A percentile compares a stretch with the other conserved stretches of the same genome.
These are phyloP conservation scores for Aspergillus affinis DNA, from an alignment of 495 filamentous ascomycete genomes.

Conservation along the genomic window DNA sequence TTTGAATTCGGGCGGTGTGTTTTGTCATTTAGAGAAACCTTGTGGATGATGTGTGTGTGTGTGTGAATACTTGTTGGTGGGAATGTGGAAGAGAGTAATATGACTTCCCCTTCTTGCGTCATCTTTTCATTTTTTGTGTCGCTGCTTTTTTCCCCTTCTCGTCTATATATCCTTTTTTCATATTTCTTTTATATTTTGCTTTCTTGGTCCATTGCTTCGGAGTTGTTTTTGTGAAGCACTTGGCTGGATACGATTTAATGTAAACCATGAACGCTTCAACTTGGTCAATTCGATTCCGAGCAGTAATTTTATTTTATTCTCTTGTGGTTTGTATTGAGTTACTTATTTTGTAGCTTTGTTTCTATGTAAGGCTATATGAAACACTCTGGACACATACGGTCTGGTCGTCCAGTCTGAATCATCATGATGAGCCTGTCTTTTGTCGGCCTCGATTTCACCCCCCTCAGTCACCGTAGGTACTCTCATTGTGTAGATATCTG, in stretches of 20 bases:
- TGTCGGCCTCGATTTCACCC: too few species aligned
- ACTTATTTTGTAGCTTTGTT: too few species aligned
- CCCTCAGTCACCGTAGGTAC: too few species aligned
- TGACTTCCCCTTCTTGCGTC: conserved; percentile 32
- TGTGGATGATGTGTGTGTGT: conserved; percentile 5
- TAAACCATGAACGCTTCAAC: conserved; percentile 48
- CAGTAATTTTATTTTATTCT: conserved; percentile 23
- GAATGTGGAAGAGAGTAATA: conserved; percentile 28
- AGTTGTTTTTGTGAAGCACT: conserved; percentile 41
- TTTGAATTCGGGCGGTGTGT: conserved; percentile 3
- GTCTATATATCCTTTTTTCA: conserved; percentile 31
- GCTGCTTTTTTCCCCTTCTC: conserved; percentile 29
- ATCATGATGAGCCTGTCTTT: too few species aligned
- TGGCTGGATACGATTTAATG: conserved; percentile 49
- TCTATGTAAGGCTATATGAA: too few species aligned
- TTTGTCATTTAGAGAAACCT: conserved; percentile 23
- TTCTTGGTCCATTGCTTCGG: conserved; percentile 43
- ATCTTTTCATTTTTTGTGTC: conserved; percentile 21
- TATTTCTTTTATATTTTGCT: conserved; percentile 30
- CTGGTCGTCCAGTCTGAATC: too few species aligned
- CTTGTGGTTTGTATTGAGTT: conserved; percentile 25
- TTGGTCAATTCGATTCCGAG: conserved; percentile 22
- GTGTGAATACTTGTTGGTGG: too few species aligned
- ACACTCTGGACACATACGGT: too few species aligned
- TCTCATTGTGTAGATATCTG: too few species aligned